Evolutionary conservation across 2,329 filamentous ascomycete species (phyloP), one percentile per base, ranked within the genome.

Genomic region (Dactylellina haptotyla): DNA sequence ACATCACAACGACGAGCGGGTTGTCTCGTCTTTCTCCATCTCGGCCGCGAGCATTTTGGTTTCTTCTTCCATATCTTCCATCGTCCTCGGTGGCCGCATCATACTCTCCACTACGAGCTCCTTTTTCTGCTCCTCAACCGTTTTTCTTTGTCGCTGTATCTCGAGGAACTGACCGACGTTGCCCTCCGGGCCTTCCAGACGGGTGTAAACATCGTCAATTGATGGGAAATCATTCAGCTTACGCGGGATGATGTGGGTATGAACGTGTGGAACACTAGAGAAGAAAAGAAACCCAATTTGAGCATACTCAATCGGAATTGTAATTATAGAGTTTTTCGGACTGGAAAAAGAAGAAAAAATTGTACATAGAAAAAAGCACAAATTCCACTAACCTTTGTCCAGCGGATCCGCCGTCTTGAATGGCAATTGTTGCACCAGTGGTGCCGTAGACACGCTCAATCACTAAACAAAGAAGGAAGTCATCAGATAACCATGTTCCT

Each of bases 341-440:
- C 6, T 18, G 39, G 37, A 53, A 20, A 37, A 12, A 25, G 23
- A n/a, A n/a, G n/a, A 14, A 18, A 16, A 32, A 18, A 46, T 54
- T 58, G 62, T 66, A 66, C 4, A 66, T 66, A 57, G 12, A 32
- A 58, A 41, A 28, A n/a, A 30, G 32, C 5, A 2, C 37, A 53
- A 32, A 28, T 62, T n/a, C n/a, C n/a, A n/a, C n/a, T n/a, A n/a
- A 77, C 66, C 92, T 97, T 85, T 99, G 95, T 0, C 95, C 95
- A 0, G 95, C 92, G 71, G 93, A 92, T 30, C 85, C 83, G 18
- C 95, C 95, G 81, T 99, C 95, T 81, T 99, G 95, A n/a, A 99
- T 86, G 0, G 94, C 93, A 54, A 99, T 89, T 79, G 97, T 98
- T 82, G 98, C 90, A 71, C 91, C 90, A 8, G 91, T 88, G 4